Evolutionary conservation across 441 rosid genomes (phyloP).

Genomic region (Gossypium aridum): DNA sequence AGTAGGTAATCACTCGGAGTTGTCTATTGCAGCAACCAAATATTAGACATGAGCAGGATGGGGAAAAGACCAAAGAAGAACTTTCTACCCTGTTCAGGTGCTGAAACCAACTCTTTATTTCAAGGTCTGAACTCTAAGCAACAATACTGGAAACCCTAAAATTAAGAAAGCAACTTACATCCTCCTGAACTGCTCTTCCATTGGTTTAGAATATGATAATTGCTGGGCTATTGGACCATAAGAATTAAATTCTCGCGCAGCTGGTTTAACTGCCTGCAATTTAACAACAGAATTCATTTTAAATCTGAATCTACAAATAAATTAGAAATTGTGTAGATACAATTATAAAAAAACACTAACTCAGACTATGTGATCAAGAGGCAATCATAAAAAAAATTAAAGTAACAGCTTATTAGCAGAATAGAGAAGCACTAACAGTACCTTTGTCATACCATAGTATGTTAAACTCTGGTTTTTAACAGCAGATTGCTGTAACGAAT

Average conservation of each 20-base stretch:
- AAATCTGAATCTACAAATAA: background rate
- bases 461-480: conserved; percentile 34
- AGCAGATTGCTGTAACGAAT: conserved; percentile 39
- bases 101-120: background rate
- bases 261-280: conserved; percentile 46
- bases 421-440: conserved; percentile 23
- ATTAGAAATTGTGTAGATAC: background rate
- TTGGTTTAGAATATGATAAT: conserved; percentile 32
- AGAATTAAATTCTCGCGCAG: conserved; percentile 32
- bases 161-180: conserved; percentile 38
- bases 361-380: background rate
- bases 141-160: background rate
- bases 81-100: background rate
- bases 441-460: conserved; percentile 46
- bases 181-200: conserved; percentile 51
- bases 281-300: background rate
- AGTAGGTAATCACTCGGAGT: background rate
- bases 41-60: background rate
- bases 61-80: background rate
- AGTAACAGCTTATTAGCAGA: background rate
- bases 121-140: background rate
- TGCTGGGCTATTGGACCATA: conserved; percentile 44
- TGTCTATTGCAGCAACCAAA: background rate
- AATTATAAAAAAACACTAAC: background rate
- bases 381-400: background rate